Conservation (phyloP, 1,139 yeast species). For the Taphrina pruni region DNA sequence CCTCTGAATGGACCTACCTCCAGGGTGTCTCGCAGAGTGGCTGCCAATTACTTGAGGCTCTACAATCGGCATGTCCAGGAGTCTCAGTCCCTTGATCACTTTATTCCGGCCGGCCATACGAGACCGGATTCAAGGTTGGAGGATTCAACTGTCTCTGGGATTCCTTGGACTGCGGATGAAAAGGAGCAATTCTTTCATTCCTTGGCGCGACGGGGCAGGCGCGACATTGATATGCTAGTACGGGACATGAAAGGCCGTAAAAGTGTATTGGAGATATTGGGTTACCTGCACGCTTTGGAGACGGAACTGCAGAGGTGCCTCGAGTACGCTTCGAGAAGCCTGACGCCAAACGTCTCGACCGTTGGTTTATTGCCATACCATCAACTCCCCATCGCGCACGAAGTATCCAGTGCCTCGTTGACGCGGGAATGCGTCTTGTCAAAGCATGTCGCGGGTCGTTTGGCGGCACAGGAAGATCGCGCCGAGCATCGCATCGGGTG, state of each 20-base stretch:
- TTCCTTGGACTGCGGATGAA: slow-evolving; percentile 24
- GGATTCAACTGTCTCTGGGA: slow-evolving; percentile 18
- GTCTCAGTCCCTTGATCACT: not conserved
- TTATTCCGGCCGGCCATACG: not conserved
- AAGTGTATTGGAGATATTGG: slow-evolving; percentile 32
- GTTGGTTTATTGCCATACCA: slow-evolving; percentile 4
- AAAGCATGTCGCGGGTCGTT: not conserved
- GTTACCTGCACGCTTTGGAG: slow-evolving; percentile 31
- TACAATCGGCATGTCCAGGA: slow-evolving; percentile 15
- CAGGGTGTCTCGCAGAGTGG: not conserved
- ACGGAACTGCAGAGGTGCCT: not conserved
- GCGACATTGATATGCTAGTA: slow-evolving; percentile 16
- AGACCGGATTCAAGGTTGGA: not conserved
- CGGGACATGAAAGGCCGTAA: slow-evolving; percentile 24
- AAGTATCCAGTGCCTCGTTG: not conserved
- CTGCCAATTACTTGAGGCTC: slow-evolving; percentile 12
- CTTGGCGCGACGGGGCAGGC: slow-evolving; percentile 29
- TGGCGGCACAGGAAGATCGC: not conserved
- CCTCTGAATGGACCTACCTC: not conserved
- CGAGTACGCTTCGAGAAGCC: not conserved
- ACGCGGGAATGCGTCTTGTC: slow-evolving; percentile 1
- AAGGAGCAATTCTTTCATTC: slow-evolving; percentile 31
- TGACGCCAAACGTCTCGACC: not conserved
- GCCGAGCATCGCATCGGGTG: slow-evolving; percentile 2
- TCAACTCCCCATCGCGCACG: slow-evolving; percentile 13